Percentiles rank a stretch among this genome's conserved stretches.
Conservation (phyloP, 192 early-diverging fungal genomes). For the Coemansia umbellata region DNA sequence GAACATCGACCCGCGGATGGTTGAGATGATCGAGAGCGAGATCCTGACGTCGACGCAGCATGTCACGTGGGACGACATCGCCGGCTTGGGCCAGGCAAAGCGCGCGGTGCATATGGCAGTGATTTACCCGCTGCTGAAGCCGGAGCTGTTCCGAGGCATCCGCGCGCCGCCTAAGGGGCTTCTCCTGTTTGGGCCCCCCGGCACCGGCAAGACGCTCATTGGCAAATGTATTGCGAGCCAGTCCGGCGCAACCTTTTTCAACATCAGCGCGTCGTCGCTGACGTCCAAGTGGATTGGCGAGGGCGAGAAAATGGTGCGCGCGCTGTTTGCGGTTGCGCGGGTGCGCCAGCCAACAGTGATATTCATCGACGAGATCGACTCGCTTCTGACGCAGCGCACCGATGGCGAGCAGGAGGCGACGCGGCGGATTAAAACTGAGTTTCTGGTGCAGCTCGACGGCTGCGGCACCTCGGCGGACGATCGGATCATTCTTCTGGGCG, state of each 20-base stretch:
- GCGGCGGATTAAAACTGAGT: slow-evolving; percentile 90
- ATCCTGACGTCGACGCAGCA: slow-evolving; percentile 60
- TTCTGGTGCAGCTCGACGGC: slow-evolving; percentile 77
- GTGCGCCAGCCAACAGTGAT: slow-evolving; percentile 84
- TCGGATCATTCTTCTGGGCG: slow-evolving; percentile 76
- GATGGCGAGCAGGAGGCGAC: slow-evolving; percentile 88
- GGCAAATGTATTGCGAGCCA: slow-evolving; percentile 86
- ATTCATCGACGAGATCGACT: slow-evolving; percentile 95
- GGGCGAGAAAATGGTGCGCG: slow-evolving; percentile 90
- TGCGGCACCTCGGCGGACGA: slow-evolving; percentile 72
- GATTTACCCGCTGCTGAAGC: slow-evolving; percentile 74
- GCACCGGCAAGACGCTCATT: slow-evolving; percentile 80
- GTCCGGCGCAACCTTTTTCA: slow-evolving; percentile 88
- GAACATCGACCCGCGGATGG: slow-evolving; percentile 85
- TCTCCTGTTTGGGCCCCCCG: slow-evolving; percentile 86
- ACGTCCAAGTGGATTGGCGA: slow-evolving; percentile 96
- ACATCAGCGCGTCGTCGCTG: slow-evolving; percentile 82
- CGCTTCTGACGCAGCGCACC: slow-evolving; percentile 79
- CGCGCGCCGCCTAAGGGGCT: slow-evolving; percentile 79
- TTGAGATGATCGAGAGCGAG: slow-evolving; percentile 87
- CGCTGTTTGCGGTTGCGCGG: slow-evolving; percentile 87
- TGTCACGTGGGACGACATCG: slow-evolving; percentile 83
- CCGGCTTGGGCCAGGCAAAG: slow-evolving; percentile 81
- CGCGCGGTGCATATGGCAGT: slow-evolving; percentile 73
- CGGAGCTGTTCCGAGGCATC: slow-evolving; percentile 84